Base-by-base conservation (phyloP, 805 yeast species). In the Babjeviella inositovora region DNA sequence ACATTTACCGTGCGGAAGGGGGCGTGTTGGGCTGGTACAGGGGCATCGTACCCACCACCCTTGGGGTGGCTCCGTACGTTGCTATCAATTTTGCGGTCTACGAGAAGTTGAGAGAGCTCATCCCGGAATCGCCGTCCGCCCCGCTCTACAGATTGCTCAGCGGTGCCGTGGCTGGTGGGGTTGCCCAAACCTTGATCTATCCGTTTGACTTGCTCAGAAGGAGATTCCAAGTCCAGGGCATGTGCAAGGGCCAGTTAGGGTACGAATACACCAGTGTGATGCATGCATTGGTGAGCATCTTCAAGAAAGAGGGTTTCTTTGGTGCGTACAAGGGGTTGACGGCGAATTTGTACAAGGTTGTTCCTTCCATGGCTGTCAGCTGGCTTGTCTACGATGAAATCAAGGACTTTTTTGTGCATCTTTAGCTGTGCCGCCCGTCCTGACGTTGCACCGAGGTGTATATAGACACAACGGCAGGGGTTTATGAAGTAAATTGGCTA, bases 41-140 rank as follows among this genome's bases (percentile, higher is more conserved):
- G 24, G 98, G 98, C 3, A 56, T 85, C 8, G 54, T 73, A 30
- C 94, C 97, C n/a, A 87, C 97, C 0, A 69, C 85, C 2, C 49
- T 80, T 27, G 96, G 97, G 2, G 95, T 90, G 11, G 96, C 94
- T 2, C 96, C 97, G 2, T 90, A 85, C 40, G 95, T 82, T 15
- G 94, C 94, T 4, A 63, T 87, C 24, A 87, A 85, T 47, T 87
- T 87, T 43, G 75, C 94, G 3, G 70, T 82, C 21, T 87, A 85
- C 53, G 97, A 90, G 40, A 70, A 65, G 30, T 40, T 84, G 32
- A 68, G 84, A 31, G 90, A 74, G 28, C 39, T 53, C 25, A 49
- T 62, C 44, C 51, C 59, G 2, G 25, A 16, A n/a, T n/a, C n/a
- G n/a, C 32, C 29, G 22, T 36, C 35, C 23, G 42, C 47, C 26